Percentiles rank a stretch among this genome's conserved stretches.
Evolutionary conservation across 192 early-diverging fungal genomes (phyloP).

Genomic region (Umbelopsis sp.): DNA sequence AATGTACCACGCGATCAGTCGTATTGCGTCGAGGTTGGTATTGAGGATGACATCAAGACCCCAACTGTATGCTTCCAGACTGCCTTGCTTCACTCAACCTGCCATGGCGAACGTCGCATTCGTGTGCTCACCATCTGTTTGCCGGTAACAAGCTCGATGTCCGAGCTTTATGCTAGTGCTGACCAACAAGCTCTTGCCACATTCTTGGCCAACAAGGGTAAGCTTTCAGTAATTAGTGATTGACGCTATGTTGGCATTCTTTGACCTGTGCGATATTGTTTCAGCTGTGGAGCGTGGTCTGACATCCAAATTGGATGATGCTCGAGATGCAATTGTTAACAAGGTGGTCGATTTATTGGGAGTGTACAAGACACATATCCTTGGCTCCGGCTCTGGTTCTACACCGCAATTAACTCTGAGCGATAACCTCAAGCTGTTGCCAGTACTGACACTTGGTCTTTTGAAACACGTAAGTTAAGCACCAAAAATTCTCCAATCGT

Average conservation of each 20-base stretch:
- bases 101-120: slow-evolving; percentile 89
- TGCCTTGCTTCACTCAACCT: slow-evolving; percentile 89
- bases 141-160: slow-evolving; percentile 81
- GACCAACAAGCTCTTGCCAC: slow-evolving; percentile 86
- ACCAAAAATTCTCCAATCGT: neutral
- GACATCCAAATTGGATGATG: slow-evolving; percentile 88
- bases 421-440: slow-evolving; percentile 85
- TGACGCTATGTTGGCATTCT: neutral
- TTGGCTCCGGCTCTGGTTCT: slow-evolving; percentile 68
- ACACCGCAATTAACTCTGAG: slow-evolving; percentile 81
- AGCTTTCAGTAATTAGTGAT: neutral
- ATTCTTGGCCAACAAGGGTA: slow-evolving; percentile 85
- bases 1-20: slow-evolving; percentile 92
- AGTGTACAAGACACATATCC: slow-evolving; percentile 85
- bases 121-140: slow-evolving; percentile 89
- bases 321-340: slow-evolving; percentile 87
- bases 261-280: slow-evolving; percentile 2
- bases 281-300: slow-evolving; percentile 85
- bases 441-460: slow-evolving; percentile 77
- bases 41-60: slow-evolving; percentile 77
- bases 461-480: slow-evolving; percentile 76
- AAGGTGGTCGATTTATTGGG: slow-evolving; percentile 88
- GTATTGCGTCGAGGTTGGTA: slow-evolving; percentile 81
- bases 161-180: slow-evolving; percentile 79
- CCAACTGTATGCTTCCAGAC: slow-evolving; percentile 92